Base-by-base conservation (phyloP, 177 flowering plant species). In the Vitis hybrid region DNA sequence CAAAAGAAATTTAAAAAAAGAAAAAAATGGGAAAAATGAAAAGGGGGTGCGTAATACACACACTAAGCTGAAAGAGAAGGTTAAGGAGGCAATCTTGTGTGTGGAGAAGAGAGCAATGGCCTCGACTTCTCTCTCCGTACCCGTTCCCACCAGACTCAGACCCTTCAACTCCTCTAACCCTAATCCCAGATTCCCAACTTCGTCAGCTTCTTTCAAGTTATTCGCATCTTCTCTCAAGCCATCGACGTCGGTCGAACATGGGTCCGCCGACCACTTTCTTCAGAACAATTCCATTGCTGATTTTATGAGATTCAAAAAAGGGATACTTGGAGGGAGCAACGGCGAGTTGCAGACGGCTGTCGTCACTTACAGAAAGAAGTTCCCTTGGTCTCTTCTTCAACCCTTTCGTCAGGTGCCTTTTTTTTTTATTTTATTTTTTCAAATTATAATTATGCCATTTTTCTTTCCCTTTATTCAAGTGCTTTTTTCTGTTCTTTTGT, bases 261-360 rank as follows among this genome's bases (percentile, higher is more conserved):
- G 75, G 13, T 78, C 83, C 2, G 70, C 85, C 6, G 87, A 81
- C 59, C 77, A 82, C 67, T 90, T 91, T 68, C 61, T 79, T 52
- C 71, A 72, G 65, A 84, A 79, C 81, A 91, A 85, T 73, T 84
- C 94, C 0, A 86, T 91, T 15, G 91, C 90, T 1, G 99, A 95
- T 85, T 95, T 91, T 82, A 87, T 93, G 97, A 86, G 98, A 72
- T 93, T 90, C 70, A 83, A 70, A 54, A 70, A 67, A 62, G 84
- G 78, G 12, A 24, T 18, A 13, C 72, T 32, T 40, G 70, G 68
- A 1, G 78, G 77, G 3, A 71, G 76, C 64, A 68, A 73, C 51
- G 84, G 86, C 4, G 87, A 89, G 78, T 74, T 95, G 79, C 99
- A 93, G 82, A 95, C 98, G 21, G 98, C 99, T 30, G 85, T 93